These are phyloP conservation scores for Flaveria brownii DNA, from an alignment of 129 eudicot genomes.

Conservation along the genomic window DNA sequence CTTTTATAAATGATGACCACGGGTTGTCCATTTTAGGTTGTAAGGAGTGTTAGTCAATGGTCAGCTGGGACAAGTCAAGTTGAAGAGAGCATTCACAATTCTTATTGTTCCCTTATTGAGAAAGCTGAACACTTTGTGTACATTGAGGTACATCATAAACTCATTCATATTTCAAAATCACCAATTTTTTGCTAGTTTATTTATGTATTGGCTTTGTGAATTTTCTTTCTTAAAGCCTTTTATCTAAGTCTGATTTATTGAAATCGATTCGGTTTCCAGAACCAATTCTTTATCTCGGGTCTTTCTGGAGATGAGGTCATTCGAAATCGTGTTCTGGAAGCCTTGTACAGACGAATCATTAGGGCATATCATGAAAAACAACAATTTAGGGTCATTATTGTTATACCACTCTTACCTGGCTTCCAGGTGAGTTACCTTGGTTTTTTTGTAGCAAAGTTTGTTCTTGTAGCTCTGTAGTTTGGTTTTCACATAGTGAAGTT, in stretches of 20 bases:
- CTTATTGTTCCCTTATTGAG: constrained; percentile 95
- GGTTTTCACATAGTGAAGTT: constrained; percentile 24
- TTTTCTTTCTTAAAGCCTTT: neutral
- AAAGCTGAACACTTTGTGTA: constrained; percentile 91
- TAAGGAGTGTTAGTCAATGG: constrained; percentile 98
- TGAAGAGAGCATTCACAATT: constrained; percentile 91
- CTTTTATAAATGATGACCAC: neutral
- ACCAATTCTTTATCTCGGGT: constrained; percentile 97
- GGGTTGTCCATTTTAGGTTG: constrained; percentile 47
- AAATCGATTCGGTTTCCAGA: constrained; percentile 57
- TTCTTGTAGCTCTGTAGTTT: constrained; percentile 7
- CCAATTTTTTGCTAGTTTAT: neutral
- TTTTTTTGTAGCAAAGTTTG: neutral
- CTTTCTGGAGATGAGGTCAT: constrained; percentile 89
- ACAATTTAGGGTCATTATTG: constrained; percentile 76
- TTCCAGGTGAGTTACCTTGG: constrained; percentile 40
- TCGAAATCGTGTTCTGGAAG: constrained; percentile 80
- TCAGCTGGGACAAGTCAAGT: constrained; percentile 99
- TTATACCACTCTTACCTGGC: constrained; percentile 95
- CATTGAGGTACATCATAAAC: constrained; percentile 68
- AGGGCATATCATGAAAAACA: constrained; percentile 82
- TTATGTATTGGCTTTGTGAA: neutral
- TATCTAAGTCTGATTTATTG: neutral
- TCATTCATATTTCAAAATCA: constrained; percentile 19
- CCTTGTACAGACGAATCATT: constrained; percentile 75